These are phyloP conservation scores for Geotrichum restrictum DNA, from an alignment of 1,139 yeast species.

Conservation along the genomic window DNA sequence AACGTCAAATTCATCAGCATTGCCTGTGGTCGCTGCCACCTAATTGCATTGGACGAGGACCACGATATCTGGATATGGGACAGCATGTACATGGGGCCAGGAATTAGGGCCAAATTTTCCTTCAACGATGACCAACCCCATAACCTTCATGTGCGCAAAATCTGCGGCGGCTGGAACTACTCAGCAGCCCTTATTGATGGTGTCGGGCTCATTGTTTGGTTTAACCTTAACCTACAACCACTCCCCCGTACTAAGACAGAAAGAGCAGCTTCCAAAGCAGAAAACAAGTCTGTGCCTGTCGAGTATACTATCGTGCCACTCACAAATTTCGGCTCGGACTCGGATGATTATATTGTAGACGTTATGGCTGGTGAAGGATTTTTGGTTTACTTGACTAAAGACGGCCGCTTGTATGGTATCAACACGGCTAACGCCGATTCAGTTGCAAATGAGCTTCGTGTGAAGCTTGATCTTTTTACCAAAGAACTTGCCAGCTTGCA, in stretches of 20 bases:
- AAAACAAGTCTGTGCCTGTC: constrained; percentile 10
- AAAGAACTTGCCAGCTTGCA: not conserved
- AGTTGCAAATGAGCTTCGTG: constrained; percentile 18
- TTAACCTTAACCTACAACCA: constrained; percentile 37
- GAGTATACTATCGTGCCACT: constrained; percentile 22
- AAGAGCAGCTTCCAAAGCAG: constrained; percentile 30
- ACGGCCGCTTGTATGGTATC: constrained; percentile 47
- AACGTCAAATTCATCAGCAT: constrained; percentile 45
- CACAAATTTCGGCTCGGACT: constrained; percentile 30
- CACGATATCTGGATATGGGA: constrained; percentile 66
- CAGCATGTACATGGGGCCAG: constrained; percentile 35
- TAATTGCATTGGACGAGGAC: constrained; percentile 56
- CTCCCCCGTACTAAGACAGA: constrained; percentile 44
- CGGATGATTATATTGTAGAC: constrained; percentile 47
- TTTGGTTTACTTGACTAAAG: constrained; percentile 48
- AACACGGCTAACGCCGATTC: constrained; percentile 28
- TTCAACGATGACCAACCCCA: constrained; percentile 21
- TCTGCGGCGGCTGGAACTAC: constrained; percentile 68
- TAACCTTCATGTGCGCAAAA: constrained; percentile 38
- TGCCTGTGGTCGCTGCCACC: constrained; percentile 63
- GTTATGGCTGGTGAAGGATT: constrained; percentile 54
- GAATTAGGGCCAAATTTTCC: constrained; percentile 47
- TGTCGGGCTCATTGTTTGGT: constrained; percentile 63
- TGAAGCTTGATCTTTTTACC: constrained; percentile 4
- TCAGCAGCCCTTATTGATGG: constrained; percentile 51